Evolutionary conservation across 2,329 filamentous ascomycete genomes (phyloP).

Genomic region (Exophiala viscosa): DNA sequence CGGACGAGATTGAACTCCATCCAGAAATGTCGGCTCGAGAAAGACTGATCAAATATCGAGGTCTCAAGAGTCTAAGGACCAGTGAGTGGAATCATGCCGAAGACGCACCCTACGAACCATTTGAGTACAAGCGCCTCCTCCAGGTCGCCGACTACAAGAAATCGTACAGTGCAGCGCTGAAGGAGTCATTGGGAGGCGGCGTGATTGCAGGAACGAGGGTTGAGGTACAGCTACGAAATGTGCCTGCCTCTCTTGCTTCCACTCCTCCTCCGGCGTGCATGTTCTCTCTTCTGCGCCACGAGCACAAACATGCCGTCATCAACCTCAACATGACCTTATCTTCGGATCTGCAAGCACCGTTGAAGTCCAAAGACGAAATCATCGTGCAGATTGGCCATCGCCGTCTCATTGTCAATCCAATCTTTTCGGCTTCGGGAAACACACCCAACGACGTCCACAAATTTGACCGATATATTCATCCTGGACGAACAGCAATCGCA

Average conservation of each 20-base stretch:
- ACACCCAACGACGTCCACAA: conserved; percentile 98
- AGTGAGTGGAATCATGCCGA: conserved; percentile 87
- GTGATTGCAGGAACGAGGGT: conserved; percentile 81
- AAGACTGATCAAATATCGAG: conserved; percentile 78
- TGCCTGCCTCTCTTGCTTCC: conserved; percentile 53
- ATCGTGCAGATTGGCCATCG: conserved; percentile 88
- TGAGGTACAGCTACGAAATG: conserved; percentile 66
- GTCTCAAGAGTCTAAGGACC: conserved; percentile 83
- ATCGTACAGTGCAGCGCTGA: conserved; percentile 68
- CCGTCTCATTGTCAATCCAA: conserved; percentile 79
- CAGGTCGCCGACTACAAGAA: conserved; percentile 87
- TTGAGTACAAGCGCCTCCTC: conserved; percentile 82
- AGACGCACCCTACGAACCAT: conserved; percentile 80
- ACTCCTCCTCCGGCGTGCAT: conserved; percentile 63
- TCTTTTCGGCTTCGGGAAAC: conserved; percentile 84
- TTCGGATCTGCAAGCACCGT: conserved; percentile 67
- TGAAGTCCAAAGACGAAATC: conserved; percentile 89
- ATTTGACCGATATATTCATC: conserved; percentile 86
- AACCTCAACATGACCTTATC: conserved; percentile 87
- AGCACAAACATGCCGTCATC: conserved; percentile 86
- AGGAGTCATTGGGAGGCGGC: conserved; percentile 85
- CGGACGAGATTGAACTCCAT: conserved; percentile 92
- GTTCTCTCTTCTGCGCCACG: conserved; percentile 86
- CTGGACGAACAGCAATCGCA: conserved; percentile 82
- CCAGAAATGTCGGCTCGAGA: conserved; percentile 83